Evolutionary conservation across 2,329 filamentous ascomycete species (phyloP).

Genomic region (Ascosphaera apis): DNA sequence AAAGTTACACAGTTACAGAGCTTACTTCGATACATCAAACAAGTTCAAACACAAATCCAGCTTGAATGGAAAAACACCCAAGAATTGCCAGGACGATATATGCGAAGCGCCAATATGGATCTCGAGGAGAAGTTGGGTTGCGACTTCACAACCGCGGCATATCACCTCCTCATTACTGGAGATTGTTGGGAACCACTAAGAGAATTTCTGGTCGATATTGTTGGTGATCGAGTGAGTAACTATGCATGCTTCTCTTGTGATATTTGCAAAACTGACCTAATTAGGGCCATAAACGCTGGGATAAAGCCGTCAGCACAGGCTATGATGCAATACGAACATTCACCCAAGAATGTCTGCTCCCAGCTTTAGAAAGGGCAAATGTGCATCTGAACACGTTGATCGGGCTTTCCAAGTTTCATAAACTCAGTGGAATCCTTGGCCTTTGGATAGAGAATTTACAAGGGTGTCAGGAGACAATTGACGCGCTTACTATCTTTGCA

Average conservation of each 20-base stretch:
- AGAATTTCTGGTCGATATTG: slow-evolving; percentile 72
- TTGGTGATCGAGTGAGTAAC: slow-evolving; percentile 47
- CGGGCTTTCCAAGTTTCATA: slow-evolving; percentile 63
- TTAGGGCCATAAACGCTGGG: slow-evolving; percentile 84
- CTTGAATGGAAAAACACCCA: slow-evolving; percentile 65
- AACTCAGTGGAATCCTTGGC: slow-evolving; percentile 40
- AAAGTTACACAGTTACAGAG: slow-evolving; percentile 78
- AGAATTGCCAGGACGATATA: slow-evolving; percentile 56
- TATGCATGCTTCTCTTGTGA: too few species aligned
- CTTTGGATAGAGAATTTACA: slow-evolving; percentile 41
- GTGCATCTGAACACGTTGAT: slow-evolving; percentile 64
- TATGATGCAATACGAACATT: slow-evolving; percentile 56
- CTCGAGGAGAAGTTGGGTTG: slow-evolving; percentile 42
- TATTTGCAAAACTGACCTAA: slow-evolving; percentile 1
- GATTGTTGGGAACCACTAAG: slow-evolving; percentile 51
- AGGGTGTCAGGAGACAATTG: slow-evolving; percentile 40
- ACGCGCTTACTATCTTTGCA: slow-evolving; percentile 50
- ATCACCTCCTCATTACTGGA: slow-evolving; percentile 66
- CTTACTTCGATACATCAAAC: slow-evolving; percentile 59
- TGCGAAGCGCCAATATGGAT: slow-evolving; percentile 54
- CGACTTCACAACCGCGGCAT: slow-evolving; percentile 50
- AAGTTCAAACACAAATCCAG: slow-evolving; percentile 56
- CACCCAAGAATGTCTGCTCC: slow-evolving; percentile 69
- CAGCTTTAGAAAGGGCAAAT: slow-evolving; percentile 60
- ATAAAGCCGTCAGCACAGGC: slow-evolving; percentile 58